Conservation (phyloP, 2,329 filamentous ascomycete genomes). For the Trematosphaeria pertusa region DNA sequence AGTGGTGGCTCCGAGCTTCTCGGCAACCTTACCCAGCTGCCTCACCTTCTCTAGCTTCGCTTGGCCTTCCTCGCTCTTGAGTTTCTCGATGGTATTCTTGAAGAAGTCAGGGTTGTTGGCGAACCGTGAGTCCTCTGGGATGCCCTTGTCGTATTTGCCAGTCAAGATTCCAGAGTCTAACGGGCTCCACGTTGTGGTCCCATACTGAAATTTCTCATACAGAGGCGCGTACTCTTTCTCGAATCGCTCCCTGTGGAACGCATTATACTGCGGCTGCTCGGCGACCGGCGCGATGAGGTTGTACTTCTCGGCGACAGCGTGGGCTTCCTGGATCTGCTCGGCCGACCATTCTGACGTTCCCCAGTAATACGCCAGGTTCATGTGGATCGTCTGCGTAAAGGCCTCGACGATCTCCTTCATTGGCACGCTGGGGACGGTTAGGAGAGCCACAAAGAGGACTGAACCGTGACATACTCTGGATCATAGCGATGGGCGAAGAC, state of each 20-base stretch:
- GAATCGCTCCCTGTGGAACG: constrained; percentile 67
- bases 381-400: constrained; percentile 59
- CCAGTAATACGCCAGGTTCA: constrained; percentile 63
- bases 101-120: constrained; percentile 65
- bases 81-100: constrained; percentile 60
- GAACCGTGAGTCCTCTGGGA: constrained; percentile 67
- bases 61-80: constrained; percentile 58
- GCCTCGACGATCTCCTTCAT: constrained; percentile 69
- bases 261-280: constrained; percentile 67
- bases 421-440: constrained; percentile 52
- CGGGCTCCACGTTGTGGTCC: constrained; percentile 64
- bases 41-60: constrained; percentile 65
- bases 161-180: constrained; percentile 65
- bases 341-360: constrained; percentile 67
- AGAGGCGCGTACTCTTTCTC: constrained; percentile 67
- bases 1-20: constrained; percentile 56
- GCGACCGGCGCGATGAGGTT: constrained; percentile 65
- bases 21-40: constrained; percentile 59
- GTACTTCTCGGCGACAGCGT: constrained; percentile 67
- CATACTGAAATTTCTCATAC: constrained; percentile 64
- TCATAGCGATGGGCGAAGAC: constrained; percentile 69
- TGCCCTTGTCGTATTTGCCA: constrained; percentile 70
- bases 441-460: neutral
- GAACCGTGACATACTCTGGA: constrained; percentile 39
- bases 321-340: constrained; percentile 65